phyloP scores from a whole-genome alignment of 1,284 basidiomycete genomes.

The Peniophora sp. region DNA sequence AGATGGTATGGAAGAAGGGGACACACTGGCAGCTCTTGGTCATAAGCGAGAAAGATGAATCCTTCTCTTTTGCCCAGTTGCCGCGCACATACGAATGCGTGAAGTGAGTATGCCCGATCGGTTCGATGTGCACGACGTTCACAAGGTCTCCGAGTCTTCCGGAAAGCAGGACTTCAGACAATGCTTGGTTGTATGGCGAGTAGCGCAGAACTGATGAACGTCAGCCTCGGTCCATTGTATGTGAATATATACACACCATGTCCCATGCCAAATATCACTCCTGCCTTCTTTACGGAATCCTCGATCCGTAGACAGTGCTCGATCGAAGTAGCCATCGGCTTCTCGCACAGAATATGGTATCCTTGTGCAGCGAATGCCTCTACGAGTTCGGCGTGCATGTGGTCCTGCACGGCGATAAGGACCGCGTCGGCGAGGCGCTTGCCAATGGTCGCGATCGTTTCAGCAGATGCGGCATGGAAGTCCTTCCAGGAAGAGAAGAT shows the following conservation, averaged over 20 bases:
- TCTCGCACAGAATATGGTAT: conserved; percentile 85
- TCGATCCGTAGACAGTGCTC: conserved; percentile 73
- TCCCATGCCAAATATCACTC: conserved; percentile 77
- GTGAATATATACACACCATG: conserved; percentile 46
- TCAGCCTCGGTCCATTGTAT: neutral
- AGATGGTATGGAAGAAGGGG: neutral
- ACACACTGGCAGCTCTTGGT: conserved; percentile 82
- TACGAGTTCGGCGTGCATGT: conserved; percentile 68
- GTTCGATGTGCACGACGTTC: conserved; percentile 74
- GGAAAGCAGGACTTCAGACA: conserved; percentile 65
- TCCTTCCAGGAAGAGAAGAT: conserved; percentile 71
- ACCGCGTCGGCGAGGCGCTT: conserved; percentile 75
- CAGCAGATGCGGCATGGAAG: conserved; percentile 58
- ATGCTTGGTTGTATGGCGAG: conserved; percentile 69
- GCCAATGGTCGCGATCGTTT: conserved; percentile 51
- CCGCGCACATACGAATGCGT: conserved; percentile 82
- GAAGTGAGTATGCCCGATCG: conserved; percentile 76
- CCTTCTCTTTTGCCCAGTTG: conserved; percentile 65
- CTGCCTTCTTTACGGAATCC: conserved; percentile 55
- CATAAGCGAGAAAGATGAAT: conserved; percentile 76
- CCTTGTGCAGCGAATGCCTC: conserved; percentile 70
- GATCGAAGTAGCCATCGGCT: conserved; percentile 77
- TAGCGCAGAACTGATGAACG: conserved; percentile 67
- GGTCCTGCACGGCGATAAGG: conserved; percentile 70
- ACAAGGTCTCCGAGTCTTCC: conserved; percentile 68